Conservation (phyloP, 495 filamentous ascomycete species). For the Penicillium turbatum region DNA sequence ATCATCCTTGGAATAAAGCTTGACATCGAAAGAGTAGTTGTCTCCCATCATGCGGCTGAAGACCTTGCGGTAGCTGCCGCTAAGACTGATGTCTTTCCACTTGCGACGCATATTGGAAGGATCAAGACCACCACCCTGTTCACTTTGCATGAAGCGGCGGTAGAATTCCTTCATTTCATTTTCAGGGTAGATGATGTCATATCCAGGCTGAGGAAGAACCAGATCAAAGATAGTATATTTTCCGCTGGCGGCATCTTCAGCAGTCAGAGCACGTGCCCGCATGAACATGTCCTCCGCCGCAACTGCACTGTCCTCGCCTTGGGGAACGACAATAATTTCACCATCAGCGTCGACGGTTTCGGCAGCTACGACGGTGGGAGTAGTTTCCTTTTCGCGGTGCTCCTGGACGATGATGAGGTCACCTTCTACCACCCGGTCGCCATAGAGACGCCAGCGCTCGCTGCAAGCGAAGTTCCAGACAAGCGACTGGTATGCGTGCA, state of each 20-base stretch:
- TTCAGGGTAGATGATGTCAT: slow-evolving; percentile 77
- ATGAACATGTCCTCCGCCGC: slow-evolving; percentile 58
- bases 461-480: slow-evolving; percentile 87
- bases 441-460: slow-evolving; percentile 71
- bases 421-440: slow-evolving; percentile 68
- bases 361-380: slow-evolving; percentile 9
- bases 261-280: slow-evolving; percentile 69
- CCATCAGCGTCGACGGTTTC: slow-evolving; percentile 61
- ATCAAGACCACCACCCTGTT: slow-evolving; percentile 70
- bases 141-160: slow-evolving; percentile 71
- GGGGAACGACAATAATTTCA: slow-evolving; percentile 60
- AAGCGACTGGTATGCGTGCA: slow-evolving; percentile 90
- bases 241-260: slow-evolving; percentile 73
- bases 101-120: slow-evolving; percentile 82
- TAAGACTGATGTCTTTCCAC: slow-evolving; percentile 83
- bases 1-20: slow-evolving; percentile 60
- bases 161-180: slow-evolving; percentile 84
- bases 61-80: slow-evolving; percentile 80
- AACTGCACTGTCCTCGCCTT: slow-evolving; percentile 51
- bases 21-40: slow-evolving; percentile 61
- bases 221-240: slow-evolving; percentile 82
- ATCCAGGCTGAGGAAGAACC: slow-evolving; percentile 92
- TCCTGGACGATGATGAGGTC: slow-evolving; percentile 75
- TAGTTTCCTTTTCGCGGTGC: slow-evolving; percentile 41
- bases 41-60: slow-evolving; percentile 60